Evolutionary conservation across 805 yeast species (phyloP), one percentile per base, ranked within the genome.

Genomic region (Wickerhamiella brachini): DNA sequence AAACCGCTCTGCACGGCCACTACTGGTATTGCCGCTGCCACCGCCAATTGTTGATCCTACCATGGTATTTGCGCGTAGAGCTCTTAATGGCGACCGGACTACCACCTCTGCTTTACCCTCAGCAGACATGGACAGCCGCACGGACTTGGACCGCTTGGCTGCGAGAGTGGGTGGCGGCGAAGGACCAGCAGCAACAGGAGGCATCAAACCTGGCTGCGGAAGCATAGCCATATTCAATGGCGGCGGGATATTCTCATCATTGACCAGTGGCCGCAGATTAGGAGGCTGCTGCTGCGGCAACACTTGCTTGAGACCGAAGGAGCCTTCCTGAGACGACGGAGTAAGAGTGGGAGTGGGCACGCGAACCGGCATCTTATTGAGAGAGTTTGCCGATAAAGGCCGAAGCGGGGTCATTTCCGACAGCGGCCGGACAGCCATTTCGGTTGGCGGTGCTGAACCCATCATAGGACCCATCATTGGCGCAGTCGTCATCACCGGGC

Each of bases 51-150:
- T 17, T 5, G 44, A 8, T 10, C 21, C 42, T 6, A 38, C 42
- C 47, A 44, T 44, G 8, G 37, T 45, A 29, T 52, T 52, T 23
- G 44, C 9, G 45, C 51, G 45, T 18, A 57, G 52, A 26, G 49
- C 51, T 44, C 54, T 54, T 9, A 59, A 55, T 13, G 63, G 62
- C 29, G 59, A 48, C 17, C 64, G 59, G 42, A 64, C 55, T 15
- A 65, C 65, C 22, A 68, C 60, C 57, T 65, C 63, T 9, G 72
- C 72, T 53, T 65, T 65, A 29, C 72, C 72, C 52, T 68, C 71
- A 26, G 62, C 62, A 2, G 68, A 64, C 70, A 68, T 67, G 39
- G 67, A 51, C 49, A 65, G 58, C 26, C 59, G 58, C 20, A 59
- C 53, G 21, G 57, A 58, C 42, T 55, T 60, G 24, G 60, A 42